Conservation (phyloP, 805 yeast species). For the Pichia nakasei region DNA sequence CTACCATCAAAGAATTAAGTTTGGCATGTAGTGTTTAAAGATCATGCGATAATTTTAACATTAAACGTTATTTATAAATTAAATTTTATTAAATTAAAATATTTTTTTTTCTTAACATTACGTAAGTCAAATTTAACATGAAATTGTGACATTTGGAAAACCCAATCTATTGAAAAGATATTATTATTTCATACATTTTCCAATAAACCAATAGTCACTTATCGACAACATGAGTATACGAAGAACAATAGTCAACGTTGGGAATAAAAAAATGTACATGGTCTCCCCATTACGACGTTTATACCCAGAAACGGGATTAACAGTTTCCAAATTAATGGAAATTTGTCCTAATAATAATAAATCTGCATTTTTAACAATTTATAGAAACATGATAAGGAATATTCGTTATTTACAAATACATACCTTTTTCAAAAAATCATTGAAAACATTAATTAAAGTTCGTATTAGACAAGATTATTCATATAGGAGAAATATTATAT, state of each 20-base stretch:
- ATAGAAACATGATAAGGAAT: slow-evolving; percentile 17
- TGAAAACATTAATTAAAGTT: slow-evolving; percentile 11
- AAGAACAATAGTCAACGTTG: background rate
- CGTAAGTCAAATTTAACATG: too few relatives aligned
- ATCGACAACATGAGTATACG: background rate
- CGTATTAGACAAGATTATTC: slow-evolving; percentile 19
- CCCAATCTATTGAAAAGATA: too few relatives aligned
- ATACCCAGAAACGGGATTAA: slow-evolving; percentile 19
- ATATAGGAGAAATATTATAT: slow-evolving; percentile 9
- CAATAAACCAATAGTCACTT: too few relatives aligned
- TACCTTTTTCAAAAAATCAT: slow-evolving; percentile 4
- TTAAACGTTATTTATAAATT: too few relatives aligned
- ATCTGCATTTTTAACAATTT: slow-evolving; percentile 7
- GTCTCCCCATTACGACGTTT: slow-evolving; percentile 13
- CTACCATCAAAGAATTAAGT: too few relatives aligned
- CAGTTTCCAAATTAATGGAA: slow-evolving; percentile 5
- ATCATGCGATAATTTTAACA: too few relatives aligned
- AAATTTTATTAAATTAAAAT: too few relatives aligned
- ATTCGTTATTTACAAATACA: slow-evolving; percentile 9
- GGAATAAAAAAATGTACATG: slow-evolving; percentile 4
- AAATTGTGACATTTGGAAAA: too few relatives aligned
- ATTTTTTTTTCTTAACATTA: too few relatives aligned
- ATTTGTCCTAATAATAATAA: background rate
- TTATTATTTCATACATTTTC: too few relatives aligned
- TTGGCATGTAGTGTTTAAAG: too few relatives aligned